These are phyloP conservation scores for Rusavskia elegans DNA, from an alignment of 495 filamentous ascomycete species.

Conservation along the genomic window DNA sequence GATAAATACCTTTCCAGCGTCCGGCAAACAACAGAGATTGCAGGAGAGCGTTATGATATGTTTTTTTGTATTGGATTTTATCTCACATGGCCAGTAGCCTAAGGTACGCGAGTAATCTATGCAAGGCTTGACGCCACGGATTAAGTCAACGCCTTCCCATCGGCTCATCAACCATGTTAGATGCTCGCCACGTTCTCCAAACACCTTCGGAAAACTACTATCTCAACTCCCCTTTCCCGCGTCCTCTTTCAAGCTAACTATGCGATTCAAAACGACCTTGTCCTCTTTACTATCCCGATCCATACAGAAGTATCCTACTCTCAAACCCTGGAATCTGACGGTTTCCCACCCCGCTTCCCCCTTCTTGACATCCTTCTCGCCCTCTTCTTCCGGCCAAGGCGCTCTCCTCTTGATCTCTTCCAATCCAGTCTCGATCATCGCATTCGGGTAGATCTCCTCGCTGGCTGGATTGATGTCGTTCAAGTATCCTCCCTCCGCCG, in stretches of 20 bases:
- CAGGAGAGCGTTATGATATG: too few species aligned
- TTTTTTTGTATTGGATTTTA: too few species aligned
- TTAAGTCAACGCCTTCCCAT: too few species aligned
- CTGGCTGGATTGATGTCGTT: slow-evolving; percentile 75
- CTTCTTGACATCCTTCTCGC: slow-evolving; percentile 6
- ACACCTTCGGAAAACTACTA: too few species aligned
- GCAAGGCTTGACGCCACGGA: too few species aligned
- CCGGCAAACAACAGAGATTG: too few species aligned
- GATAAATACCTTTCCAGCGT: too few species aligned
- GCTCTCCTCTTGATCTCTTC: slow-evolving; percentile 57
- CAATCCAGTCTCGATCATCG: slow-evolving; percentile 74
- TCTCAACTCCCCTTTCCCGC: slow-evolving; percentile 35
- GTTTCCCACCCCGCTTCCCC: slow-evolving; percentile 39
- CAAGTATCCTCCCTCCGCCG: slow-evolving; percentile 53
- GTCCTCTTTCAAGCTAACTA: slow-evolving; percentile 89
- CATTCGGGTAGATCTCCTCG: slow-evolving; percentile 60
- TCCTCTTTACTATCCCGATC: slow-evolving; percentile 67
- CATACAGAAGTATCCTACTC: slow-evolving; percentile 74
- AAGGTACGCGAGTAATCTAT: too few species aligned
- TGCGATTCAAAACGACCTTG: slow-evolving; percentile 74
- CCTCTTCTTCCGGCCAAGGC: slow-evolving; percentile 56
- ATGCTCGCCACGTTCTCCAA: too few species aligned
- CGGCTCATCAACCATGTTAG: too few species aligned
- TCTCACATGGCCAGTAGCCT: too few species aligned
- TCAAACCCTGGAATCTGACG: slow-evolving; percentile 83